Evolutionary conservation across 352 stramenopile genomes (phyloP).

Genomic region (Phytopythium chamaehyphon): DNA sequence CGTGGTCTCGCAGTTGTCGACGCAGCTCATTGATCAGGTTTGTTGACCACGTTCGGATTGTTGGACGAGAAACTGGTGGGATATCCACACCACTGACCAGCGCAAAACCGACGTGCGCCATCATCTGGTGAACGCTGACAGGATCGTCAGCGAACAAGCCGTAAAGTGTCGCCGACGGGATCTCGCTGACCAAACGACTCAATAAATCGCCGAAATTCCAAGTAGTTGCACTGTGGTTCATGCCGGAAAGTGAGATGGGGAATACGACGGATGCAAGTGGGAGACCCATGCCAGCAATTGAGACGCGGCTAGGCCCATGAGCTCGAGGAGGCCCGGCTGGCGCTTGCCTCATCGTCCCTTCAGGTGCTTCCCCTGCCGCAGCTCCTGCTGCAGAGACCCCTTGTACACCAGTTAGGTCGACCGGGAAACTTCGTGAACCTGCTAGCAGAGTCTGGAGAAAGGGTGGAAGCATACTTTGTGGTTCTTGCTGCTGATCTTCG

Average conservation of each 20-base stretch:
- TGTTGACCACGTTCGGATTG: conserved; percentile 53
- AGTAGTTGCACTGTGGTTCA: conserved; percentile 33
- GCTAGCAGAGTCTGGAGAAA: conserved; percentile 1
- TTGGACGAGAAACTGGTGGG: conserved; percentile 48
- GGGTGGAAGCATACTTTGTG: not conserved
- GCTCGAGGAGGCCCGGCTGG: conserved; percentile 6
- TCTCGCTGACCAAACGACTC: conserved; percentile 35
- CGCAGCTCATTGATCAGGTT: conserved; percentile 41
- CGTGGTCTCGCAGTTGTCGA: conserved; percentile 29
- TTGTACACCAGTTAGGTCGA: conserved; percentile 12
- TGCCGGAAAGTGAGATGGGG: conserved; percentile 39
- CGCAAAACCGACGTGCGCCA: conserved; percentile 51
- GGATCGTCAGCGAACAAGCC: conserved; percentile 43
- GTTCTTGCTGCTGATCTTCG: not conserved
- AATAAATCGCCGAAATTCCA: conserved; percentile 65
- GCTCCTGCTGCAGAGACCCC: not conserved
- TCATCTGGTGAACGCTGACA: conserved; percentile 45
- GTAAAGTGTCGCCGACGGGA: conserved; percentile 49
- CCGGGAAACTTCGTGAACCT: conserved; percentile 11
- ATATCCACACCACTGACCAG: conserved; percentile 61
- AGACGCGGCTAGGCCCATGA: conserved; percentile 16
- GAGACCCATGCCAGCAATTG: conserved; percentile 28
- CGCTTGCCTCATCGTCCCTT: too few species aligned
- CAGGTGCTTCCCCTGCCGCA: not conserved
- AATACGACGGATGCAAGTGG: conserved; percentile 53